Evolutionary conservation across 1,139 yeast species (phyloP), one percentile per base, ranked within the genome.

Genomic region (Magnusiomyces fungicola): DNA sequence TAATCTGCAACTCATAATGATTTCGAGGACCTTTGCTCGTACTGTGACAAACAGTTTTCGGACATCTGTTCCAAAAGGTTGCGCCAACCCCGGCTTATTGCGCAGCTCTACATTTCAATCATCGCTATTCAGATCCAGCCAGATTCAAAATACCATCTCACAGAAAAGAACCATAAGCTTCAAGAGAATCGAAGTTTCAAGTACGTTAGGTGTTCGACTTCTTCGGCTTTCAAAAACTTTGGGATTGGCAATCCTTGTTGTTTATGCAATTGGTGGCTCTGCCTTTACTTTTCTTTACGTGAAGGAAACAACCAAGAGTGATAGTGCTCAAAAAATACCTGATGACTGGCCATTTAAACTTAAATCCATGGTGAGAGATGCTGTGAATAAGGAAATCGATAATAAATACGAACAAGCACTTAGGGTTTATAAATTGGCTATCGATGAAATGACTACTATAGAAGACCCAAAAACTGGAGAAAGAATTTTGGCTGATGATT

Each of bases 341-440:
- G 38, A 46, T 1, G 62, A 59, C n/a, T 67, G 70, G 68, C 50
- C 66, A 2, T 49, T 62, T n/a, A 38, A 52, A 22, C 54, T 61
- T n/a, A 62, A 56, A 43, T 36, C 61, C 9, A 50, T 61, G 14
- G 61, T 58, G 1, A 53, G 65, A 29, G 54, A 61, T 2, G 70
- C 65, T 1, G 64, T 66, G 1, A 60, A 58, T 37, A 61, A 60
- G 43, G 68, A 66, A 47, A 61, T 58, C 25, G 56, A 59, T 27
- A 59, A 54, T 45, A 51, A 56, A 12, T 50, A 51, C 48, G 46
- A 50, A 1, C 44, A 48, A 24, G 60, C 56, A 24, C 55, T 52
- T 47, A 55, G 46, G 47, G 56, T 49, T 47, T 66, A 50, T 53
- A 58, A 54, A 49, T 55, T 50, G 25, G 68, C 58, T 22, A 59